phyloP scores from a whole-genome alignment of 2,329 filamentous ascomycete genomes.

The Tolypocladium guangdongense region DNA sequence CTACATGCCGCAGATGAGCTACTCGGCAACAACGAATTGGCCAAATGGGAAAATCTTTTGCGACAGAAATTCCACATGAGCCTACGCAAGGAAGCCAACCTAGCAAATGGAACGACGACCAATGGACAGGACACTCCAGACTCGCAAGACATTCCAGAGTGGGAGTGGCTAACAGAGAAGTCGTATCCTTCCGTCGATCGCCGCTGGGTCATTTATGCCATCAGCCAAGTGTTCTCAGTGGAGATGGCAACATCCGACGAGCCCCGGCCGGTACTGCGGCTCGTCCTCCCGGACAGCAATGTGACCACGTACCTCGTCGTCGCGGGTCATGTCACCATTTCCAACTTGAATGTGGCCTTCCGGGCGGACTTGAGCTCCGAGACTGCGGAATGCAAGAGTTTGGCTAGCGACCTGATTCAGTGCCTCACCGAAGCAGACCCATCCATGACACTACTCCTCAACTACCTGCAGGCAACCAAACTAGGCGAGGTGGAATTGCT shows the following conservation, averaged over 20 bases:
- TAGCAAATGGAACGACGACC: slow-evolving; percentile 8
- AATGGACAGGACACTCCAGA: slow-evolving; percentile 9
- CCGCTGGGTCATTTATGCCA: slow-evolving; percentile 52
- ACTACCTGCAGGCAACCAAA: slow-evolving; percentile 53
- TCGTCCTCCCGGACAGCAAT: slow-evolving; percentile 38
- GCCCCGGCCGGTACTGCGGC: slow-evolving; percentile 17
- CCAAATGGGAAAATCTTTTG: slow-evolving; percentile 38
- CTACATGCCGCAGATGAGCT: slow-evolving; percentile 36
- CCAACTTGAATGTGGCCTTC: slow-evolving; percentile 49
- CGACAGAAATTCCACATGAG: slow-evolving; percentile 37
- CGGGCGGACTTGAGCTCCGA: slow-evolving; percentile 34
- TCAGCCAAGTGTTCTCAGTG: slow-evolving; percentile 50
- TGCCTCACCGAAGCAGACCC: slow-evolving; percentile 56
- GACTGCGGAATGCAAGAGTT: slow-evolving; percentile 30
- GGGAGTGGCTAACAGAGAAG: slow-evolving; percentile 36
- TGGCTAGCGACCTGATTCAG: slow-evolving; percentile 50
- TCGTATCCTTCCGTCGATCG: slow-evolving; percentile 48
- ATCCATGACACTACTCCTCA: slow-evolving; percentile 54
- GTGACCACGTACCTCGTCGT: slow-evolving; percentile 48
- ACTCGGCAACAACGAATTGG: slow-evolving; percentile 32
- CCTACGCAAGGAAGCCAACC: slow-evolving; percentile 12
- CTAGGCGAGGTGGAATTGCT: slow-evolving; percentile 57
- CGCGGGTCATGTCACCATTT: slow-evolving; percentile 47
- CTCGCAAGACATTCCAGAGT: slow-evolving; percentile 27
- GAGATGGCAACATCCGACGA: slow-evolving; percentile 30